Conservation (phyloP, 768 basidiomycete species). For the Tulasnella sp. region DNA sequence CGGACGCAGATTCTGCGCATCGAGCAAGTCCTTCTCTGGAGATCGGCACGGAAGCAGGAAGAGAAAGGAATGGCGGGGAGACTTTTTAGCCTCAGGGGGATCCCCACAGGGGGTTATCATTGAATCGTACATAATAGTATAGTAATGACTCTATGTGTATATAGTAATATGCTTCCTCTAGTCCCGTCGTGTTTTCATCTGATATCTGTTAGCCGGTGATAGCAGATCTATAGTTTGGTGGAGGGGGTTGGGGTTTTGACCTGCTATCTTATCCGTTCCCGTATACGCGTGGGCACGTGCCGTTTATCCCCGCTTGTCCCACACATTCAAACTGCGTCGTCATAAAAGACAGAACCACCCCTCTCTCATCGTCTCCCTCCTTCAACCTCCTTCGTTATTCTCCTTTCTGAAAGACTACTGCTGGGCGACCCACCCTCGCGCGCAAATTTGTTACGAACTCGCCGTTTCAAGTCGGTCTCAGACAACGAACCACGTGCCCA, state of each 20-base stretch:
- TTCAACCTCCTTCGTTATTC: not conserved
- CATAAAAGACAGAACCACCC: not conserved
- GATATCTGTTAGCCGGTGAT: not conserved
- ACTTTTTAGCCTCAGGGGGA: slow-evolving; percentile 19
- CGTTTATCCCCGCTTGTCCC: slow-evolving; percentile 1
- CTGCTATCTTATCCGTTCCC: slow-evolving; percentile 14
- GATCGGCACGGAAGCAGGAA: slow-evolving; percentile 15
- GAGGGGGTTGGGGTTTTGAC: not conserved
- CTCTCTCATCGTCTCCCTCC: not conserved
- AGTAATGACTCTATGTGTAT: not conserved
- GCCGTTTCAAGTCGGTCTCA: not conserved
- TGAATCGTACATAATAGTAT: not conserved
- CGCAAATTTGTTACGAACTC: not conserved
- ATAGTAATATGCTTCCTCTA: not conserved
- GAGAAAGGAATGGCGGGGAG: slow-evolving; percentile 26
- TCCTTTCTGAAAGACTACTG: not conserved
- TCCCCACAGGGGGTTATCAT: not conserved
- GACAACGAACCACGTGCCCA: not conserved
- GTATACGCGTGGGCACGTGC: not conserved
- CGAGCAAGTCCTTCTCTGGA: not conserved
- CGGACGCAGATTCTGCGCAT: not conserved
- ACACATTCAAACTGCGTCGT: not conserved
- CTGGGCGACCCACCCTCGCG: not conserved
- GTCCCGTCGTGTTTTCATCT: not conserved
- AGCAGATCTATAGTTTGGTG: not conserved